Evolutionary conservation across 441 rosid genomes (phyloP), one percentile per base, ranked within the genome.

Genomic region (Populus hybrid): DNA sequence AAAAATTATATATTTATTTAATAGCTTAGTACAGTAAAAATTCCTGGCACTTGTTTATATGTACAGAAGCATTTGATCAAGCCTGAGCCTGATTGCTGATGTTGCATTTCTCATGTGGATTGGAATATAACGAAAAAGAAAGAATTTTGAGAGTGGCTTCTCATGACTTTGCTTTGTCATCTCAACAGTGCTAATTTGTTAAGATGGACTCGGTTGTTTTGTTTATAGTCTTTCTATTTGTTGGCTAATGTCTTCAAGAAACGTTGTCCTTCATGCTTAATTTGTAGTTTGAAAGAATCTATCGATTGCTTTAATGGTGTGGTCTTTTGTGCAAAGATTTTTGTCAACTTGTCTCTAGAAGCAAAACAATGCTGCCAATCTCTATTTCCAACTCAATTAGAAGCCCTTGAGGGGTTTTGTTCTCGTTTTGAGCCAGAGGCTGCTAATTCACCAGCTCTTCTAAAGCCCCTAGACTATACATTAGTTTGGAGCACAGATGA

Each of bases 401-500:
- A 80, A 76, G 75, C 90, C 94, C 64, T 87, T 90, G 64, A 83
- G 86, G 86, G 93, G 93, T 66, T 91, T 78, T 74, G 77, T 91
- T 76, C 94, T 93, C 12, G 95, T 73, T 23, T 77, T 69, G 78
- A 76, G n/a, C 42, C 75, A 8, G 80, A 78, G 38, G 56, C 74
- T 29, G 18, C 73, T 50, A 64, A 69, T 42, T 64, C 78, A 68
- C 89, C 90, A 9, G 90, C 96, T 69, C 89, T 95, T 72, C 76
- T 67, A 38, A 81, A 83, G 82, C 99, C 99, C 20, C 64, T 88
- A 28, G 94, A 88, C 81, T 91, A 79, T 80, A 79, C 73, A 2
- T 85, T 85, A 74, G 78, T 93, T 75, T 95, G 99, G 98, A 84
- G 96, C 85, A 80, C 88, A 26, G 83, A 86, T 69, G 90, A 85